Conservation (phyloP, 768 basidiomycete genomes). For the Mycena galopus region DNA sequence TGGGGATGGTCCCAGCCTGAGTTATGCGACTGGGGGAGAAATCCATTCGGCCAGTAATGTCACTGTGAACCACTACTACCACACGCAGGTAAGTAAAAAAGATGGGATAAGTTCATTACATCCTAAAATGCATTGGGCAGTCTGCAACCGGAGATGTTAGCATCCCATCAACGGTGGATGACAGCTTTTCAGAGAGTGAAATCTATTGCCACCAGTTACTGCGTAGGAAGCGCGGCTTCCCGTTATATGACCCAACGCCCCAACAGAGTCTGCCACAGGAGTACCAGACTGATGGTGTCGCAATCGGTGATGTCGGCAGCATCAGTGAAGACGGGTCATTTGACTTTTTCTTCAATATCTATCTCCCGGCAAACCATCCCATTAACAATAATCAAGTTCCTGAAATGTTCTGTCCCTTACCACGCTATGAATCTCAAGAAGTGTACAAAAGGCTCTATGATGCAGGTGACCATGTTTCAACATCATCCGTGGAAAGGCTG, state of each 20-base stretch:
- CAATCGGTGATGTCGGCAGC: background rate
- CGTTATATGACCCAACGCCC: background rate
- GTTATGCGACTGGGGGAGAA: no score
- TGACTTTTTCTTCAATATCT: conserved; percentile 8
- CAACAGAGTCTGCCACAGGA: background rate
- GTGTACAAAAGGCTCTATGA: background rate
- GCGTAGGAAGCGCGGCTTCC: background rate
- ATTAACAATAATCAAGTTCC: background rate
- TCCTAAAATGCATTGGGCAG: background rate
- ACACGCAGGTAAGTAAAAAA: background rate
- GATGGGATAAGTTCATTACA: background rate
- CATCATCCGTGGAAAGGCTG: background rate
- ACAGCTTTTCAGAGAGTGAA: background rate
- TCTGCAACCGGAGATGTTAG: background rate
- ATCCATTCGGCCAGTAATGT: background rate
- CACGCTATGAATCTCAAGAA: background rate
- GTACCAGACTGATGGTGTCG: background rate
- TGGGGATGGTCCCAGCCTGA: no score
- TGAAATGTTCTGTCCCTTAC: background rate
- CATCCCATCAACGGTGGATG: background rate
- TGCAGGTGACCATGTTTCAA: background rate
- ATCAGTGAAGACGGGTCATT: background rate
- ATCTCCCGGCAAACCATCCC: no score
- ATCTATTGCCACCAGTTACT: background rate
- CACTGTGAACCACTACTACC: background rate